Conservation (phyloP, 495 filamentous ascomycete species). For the Tricharina praecox region DNA sequence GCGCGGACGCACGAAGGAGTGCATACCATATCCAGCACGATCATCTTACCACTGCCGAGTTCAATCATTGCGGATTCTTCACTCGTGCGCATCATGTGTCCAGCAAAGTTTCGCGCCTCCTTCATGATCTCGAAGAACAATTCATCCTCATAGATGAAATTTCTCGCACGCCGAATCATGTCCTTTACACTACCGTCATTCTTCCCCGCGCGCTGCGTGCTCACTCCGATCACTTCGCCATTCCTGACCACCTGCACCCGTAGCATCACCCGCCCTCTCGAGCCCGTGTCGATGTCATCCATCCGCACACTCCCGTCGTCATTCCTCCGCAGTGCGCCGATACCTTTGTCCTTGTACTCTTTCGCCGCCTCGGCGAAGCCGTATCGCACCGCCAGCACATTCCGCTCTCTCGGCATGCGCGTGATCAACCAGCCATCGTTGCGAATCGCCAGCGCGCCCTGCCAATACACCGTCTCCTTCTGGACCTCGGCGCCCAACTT, state of each 20-base stretch:
- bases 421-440: conserved; percentile 72
- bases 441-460: conserved; percentile 60
- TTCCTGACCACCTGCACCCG: conserved; percentile 40
- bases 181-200: conserved; percentile 36
- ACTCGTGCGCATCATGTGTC: conserved; percentile 45
- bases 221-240: conserved; percentile 35
- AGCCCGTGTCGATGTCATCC: conserved; percentile 44
- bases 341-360: conserved; percentile 58
- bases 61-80: conserved; percentile 42
- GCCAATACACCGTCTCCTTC: conserved; percentile 75
- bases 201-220: conserved; percentile 18
- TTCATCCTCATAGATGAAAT: conserved; percentile 82
- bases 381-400: conserved; percentile 68
- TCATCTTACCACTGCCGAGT: conserved; percentile 35
- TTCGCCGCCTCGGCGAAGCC: conserved; percentile 68
- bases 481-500: conserved; percentile 58
- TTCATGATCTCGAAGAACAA: conserved; percentile 79
- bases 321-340: conserved; percentile 57
- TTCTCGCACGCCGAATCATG: conserved; percentile 60
- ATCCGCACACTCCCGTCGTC: conserved; percentile 58
- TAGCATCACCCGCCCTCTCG: conserved; percentile 35
- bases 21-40: conserved; percentile 50
- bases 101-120: conserved; percentile 54
- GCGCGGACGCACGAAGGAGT: too few species aligned
- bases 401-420: conserved; percentile 50